A percentile compares a stretch with the other conserved stretches of the same genome.
phyloP scores from a whole-genome alignment of 2,329 filamentous ascomycete species.

The Nemania sp. region DNA sequence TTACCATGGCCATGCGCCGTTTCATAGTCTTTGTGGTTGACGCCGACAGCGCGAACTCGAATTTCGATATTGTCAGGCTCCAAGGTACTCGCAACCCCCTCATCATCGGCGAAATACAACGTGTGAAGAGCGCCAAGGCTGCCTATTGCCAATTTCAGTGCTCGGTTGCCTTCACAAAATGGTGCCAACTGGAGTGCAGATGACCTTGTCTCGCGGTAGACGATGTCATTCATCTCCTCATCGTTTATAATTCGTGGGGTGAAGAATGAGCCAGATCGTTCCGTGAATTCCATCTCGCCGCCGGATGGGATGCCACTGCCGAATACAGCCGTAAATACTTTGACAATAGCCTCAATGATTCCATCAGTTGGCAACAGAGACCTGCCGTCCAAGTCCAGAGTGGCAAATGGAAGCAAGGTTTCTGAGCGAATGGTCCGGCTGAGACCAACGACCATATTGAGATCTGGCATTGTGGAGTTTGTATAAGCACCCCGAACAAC shows the following conservation, averaged over 20 bases:
- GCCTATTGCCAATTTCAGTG: constrained; percentile 36
- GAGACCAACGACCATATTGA: constrained; percentile 42
- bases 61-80: constrained; percentile 43
- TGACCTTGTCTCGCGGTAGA: constrained; percentile 49
- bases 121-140: constrained; percentile 39
- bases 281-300: constrained; percentile 50
- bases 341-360: constrained; percentile 35
- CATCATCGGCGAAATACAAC: constrained; percentile 38
- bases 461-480: constrained; percentile 40
- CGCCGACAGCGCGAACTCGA: constrained; percentile 36
- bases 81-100: constrained; percentile 37
- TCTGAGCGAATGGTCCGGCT: constrained; percentile 43
- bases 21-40: constrained; percentile 39
- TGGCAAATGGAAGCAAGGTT: constrained; percentile 41
- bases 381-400: constrained; percentile 40
- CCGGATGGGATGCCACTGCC: constrained; percentile 38
- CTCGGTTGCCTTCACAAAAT: constrained; percentile 42
- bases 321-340: constrained; percentile 46
- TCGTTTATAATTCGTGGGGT: constrained; percentile 48
- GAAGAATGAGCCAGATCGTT: constrained; percentile 45
- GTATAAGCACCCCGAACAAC: constrained; percentile 43
- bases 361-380: constrained; percentile 29
- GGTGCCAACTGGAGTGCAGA: constrained; percentile 44
- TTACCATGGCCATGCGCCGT: constrained; percentile 39
- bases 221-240: constrained; percentile 47